Base-by-base conservation (phyloP, 352 stramenopile species). In the Pythium chondricola region DNA sequence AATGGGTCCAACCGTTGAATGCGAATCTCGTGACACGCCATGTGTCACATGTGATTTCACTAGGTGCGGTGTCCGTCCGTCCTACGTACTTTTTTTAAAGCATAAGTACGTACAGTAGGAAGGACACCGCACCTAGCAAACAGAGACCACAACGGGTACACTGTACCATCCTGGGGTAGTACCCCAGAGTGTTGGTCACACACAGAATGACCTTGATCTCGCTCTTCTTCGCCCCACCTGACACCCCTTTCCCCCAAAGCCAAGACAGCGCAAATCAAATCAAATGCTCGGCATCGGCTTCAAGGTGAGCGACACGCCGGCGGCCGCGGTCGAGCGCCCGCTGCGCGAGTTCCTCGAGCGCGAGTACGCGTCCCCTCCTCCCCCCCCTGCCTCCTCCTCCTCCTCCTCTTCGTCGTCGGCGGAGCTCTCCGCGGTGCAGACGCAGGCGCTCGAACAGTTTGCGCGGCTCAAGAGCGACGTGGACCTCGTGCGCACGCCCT, bases 231-330 rank as follows among this genome's bases (percentile, higher is more conserved):
- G n/a, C n/a, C 9, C 33, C 33, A 20, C 33, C 16, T 16, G 6
- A 11, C 11, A 18, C 33, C 33, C 33, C 33, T 21, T 21, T 2
- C 10, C 9, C 33, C 9, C 18, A 11, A 4, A 20, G 29, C 26
- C 37, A 27, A 14, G 18, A 36, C 27, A 27, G n/a, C 27, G n/a
- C 21, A 48, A 13, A 47, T 27, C 24, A 18, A 39, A 35, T 4
- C n/a, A 41, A 39, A 87, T 87, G 75, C 54, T 87, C n/a, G 75
- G 70, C 41, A 84, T 87, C 48, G 72, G 75, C 55, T 87, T 87
- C 58, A 87, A 87, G 69, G 48, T 82, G 18, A 87, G 70, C 62
- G 75, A 87, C 52, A 75, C 75, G 54, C 47, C 72, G 20, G 43
- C 55, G 25, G 35, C 63, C 17, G 41, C 48, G 16, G 46, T 87